Percentiles rank a stretch among this genome's conserved stretches.
phyloP scores from a whole-genome alignment of 345 rosid genomes.

The Eucalyptus paniculata region DNA sequence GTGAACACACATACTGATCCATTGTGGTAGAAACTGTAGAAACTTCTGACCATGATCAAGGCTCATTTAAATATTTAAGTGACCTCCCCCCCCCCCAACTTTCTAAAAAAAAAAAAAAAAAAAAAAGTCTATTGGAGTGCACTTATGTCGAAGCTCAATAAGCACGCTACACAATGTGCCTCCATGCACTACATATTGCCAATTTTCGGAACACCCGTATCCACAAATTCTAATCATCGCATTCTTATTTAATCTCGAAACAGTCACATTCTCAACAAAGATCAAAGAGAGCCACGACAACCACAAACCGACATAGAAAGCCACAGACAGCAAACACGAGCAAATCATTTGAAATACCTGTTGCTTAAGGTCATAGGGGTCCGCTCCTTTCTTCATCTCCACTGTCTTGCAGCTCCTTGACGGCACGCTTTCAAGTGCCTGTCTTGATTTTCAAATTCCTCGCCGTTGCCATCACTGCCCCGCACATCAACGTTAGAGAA shows the following conservation, averaged over 20 bases:
- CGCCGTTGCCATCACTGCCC: conserved; percentile 37
- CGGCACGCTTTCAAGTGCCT: conserved; percentile 54
- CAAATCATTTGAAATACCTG: conserved; percentile 31
- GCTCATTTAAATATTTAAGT: too few species aligned
- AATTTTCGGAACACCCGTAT: neutral
- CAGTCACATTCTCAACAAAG: neutral
- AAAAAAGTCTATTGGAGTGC: neutral
- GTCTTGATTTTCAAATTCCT: conserved; percentile 75
- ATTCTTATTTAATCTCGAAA: neutral
- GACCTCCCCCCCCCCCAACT: too few species aligned
- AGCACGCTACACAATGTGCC: neutral
- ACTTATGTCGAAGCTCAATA: neutral
- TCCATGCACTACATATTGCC: neutral
- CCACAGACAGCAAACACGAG: neutral
- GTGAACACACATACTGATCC: too few species aligned
- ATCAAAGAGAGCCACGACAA: neutral
- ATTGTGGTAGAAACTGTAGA: too few species aligned
- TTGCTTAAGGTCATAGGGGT: conserved; percentile 85
- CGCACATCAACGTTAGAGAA: neutral
- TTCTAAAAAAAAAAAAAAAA: too few species aligned
- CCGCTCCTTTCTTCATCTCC: conserved; percentile 85
- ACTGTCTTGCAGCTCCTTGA: conserved; percentile 76
- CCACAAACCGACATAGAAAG: neutral
- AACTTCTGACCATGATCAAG: too few species aligned
- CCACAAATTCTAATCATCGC: neutral